phyloP scores from a whole-genome alignment of 2,329 filamentous ascomycete genomes.

The Aspergillus caelatus region DNA sequence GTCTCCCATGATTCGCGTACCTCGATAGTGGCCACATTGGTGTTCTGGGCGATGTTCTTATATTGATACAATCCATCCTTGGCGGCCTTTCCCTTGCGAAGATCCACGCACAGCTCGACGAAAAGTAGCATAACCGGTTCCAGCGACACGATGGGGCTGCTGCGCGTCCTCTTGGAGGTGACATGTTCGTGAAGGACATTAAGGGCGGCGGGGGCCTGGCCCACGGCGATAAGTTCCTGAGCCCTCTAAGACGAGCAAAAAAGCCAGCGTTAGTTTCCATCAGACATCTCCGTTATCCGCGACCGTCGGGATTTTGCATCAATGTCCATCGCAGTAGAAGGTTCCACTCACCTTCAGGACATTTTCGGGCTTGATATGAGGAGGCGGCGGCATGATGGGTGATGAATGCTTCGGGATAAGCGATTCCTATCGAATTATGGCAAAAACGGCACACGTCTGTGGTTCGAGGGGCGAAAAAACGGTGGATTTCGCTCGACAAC shows the following conservation, averaged over 20 bases:
- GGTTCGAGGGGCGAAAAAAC: slow-evolving; percentile 14
- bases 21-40: slow-evolving; percentile 97
- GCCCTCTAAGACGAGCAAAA: slow-evolving; percentile 63
- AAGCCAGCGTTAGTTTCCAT: slow-evolving; percentile 20
- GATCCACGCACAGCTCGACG: slow-evolving; percentile 93
- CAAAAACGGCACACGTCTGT: not conserved
- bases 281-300: not conserved
- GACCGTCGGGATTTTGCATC: not conserved
- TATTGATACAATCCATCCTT: slow-evolving; percentile 99
- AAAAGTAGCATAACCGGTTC: slow-evolving; percentile 99
- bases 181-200: slow-evolving; percentile 98
- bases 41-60: slow-evolving; percentile 99
- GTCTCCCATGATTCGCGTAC: slow-evolving; percentile 46
- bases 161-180: slow-evolving; percentile 95
- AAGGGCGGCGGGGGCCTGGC: slow-evolving; percentile 88
- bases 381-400: slow-evolving; percentile 83
- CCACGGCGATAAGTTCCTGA: slow-evolving; percentile 97
- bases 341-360: slow-evolving; percentile 72
- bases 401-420: slow-evolving; percentile 28
- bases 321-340: not conserved
- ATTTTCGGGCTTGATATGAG: slow-evolving; percentile 98
- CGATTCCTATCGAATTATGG: slow-evolving; percentile 9
- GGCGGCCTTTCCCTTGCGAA: slow-evolving; percentile 96
- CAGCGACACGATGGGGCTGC: slow-evolving; percentile 91
- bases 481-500: slow-evolving; percentile 27